These are phyloP conservation scores for Malassezia dermatis DNA, from an alignment of 1,284 basidiomycete genomes.

Conservation along the genomic window DNA sequence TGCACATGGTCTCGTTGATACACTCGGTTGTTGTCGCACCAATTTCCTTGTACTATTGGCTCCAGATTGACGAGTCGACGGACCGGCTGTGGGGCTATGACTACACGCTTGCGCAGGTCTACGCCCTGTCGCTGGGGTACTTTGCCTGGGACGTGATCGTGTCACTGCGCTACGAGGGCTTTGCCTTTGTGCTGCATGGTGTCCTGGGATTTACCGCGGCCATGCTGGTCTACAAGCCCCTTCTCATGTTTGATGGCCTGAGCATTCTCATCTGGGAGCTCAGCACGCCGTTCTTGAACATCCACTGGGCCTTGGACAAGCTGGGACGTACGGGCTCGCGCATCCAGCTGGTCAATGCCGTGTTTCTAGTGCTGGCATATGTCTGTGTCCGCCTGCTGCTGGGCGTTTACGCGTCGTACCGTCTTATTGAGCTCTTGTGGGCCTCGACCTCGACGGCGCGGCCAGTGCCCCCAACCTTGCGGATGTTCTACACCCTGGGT, in stretches of 20 bases:
- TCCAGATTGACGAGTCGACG: constrained; percentile 21
- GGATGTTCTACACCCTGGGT: constrained; percentile 31
- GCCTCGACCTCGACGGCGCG: neutral
- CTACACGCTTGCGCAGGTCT: constrained; percentile 28
- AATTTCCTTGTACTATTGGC: constrained; percentile 28
- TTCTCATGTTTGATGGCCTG: constrained; percentile 48
- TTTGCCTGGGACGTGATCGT: constrained; percentile 45
- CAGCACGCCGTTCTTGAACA: constrained; percentile 49
- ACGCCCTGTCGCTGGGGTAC: constrained; percentile 42
- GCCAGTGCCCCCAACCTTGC: constrained; percentile 15
- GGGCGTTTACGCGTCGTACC: constrained; percentile 34
- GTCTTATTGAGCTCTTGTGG: constrained; percentile 16
- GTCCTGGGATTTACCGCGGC: constrained; percentile 41
- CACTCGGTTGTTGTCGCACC: constrained; percentile 37
- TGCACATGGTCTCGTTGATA: constrained; percentile 45
- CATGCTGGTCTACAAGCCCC: constrained; percentile 42
- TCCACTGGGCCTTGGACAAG: constrained; percentile 50
- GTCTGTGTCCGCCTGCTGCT: constrained; percentile 43
- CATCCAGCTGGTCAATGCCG: constrained; percentile 47
- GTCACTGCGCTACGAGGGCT: constrained; percentile 43
- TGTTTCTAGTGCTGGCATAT: constrained; percentile 42
- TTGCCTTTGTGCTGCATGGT: constrained; percentile 49
- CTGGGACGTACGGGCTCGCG: constrained; percentile 45
- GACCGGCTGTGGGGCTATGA: constrained; percentile 44
- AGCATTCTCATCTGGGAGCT: constrained; percentile 48